Conservation (phyloP, 768 basidiomycete genomes). For the Boletus speciosus region DNA sequence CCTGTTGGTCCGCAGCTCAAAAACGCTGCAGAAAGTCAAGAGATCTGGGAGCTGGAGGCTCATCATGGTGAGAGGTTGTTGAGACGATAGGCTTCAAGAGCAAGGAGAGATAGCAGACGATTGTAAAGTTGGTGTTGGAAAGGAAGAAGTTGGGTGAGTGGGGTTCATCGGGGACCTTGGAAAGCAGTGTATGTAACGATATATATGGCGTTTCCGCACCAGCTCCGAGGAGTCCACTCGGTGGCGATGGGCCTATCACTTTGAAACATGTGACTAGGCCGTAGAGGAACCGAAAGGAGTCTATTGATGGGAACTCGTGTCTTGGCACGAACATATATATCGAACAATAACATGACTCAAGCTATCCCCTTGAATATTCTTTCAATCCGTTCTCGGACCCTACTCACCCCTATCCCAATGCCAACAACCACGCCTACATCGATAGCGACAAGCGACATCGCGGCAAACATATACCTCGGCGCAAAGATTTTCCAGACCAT, state of each 20-base stretch:
- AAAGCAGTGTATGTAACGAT: constrained; percentile 18
- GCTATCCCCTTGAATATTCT: constrained; percentile 15
- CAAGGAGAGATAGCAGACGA: not conserved
- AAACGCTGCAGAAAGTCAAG: constrained; percentile 20
- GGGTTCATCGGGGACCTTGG: not conserved
- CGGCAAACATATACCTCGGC: constrained; percentile 86
- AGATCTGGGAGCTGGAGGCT: constrained; percentile 33
- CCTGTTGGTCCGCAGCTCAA: constrained; percentile 27
- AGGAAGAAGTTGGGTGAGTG: not conserved
- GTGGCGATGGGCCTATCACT: not conserved
- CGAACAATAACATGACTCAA: not conserved
- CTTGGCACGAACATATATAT: not conserved
- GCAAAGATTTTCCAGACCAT: constrained; percentile 99
- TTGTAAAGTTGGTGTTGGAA: constrained; percentile 7
- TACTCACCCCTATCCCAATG: constrained; percentile 19
- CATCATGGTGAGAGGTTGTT: not conserved
- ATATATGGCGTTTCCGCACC: constrained; percentile 1
- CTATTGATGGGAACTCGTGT: not conserved
- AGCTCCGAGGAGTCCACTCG: constrained; percentile 19
- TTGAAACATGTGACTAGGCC: no score
- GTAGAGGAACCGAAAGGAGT: not conserved
- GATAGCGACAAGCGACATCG: constrained; percentile 58
- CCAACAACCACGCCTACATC: constrained; percentile 52
- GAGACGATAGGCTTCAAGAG: not conserved
- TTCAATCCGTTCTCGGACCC: constrained; percentile 22